Evolutionary conservation across 805 yeast genomes (phyloP).

Genomic region (Yamadazyma insecticola): DNA sequence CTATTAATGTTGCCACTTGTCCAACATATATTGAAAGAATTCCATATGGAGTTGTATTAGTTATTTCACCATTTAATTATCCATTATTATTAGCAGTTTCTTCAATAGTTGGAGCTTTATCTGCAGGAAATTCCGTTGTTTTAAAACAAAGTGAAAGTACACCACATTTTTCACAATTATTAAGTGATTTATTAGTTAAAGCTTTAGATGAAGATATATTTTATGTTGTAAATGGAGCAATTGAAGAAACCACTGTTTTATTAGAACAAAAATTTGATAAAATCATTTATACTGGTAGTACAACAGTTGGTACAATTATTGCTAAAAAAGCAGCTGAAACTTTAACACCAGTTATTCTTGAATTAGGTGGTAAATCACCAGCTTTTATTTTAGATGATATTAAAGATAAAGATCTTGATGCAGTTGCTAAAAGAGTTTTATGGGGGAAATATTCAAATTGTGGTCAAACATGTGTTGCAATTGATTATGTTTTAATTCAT

Average conservation of each 20-base stretch:
- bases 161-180: conserved; percentile 53
- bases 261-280: conserved; percentile 69
- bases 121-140: conserved; percentile 79
- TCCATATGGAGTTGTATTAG: conserved; percentile 61
- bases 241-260: conserved; percentile 55
- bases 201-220: conserved; percentile 56
- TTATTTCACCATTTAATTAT: conserved; percentile 79
- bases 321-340: conserved; percentile 80
- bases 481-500: conserved; percentile 77
- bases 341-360: conserved; percentile 75
- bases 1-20: conserved; percentile 28
- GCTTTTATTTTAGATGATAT: conserved; percentile 57
- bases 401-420: conserved; percentile 37
- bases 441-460: conserved; percentile 79
- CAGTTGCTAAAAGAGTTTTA: conserved; percentile 54
- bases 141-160: conserved; percentile 72
- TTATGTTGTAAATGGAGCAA: conserved; percentile 67
- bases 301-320: conserved; percentile 69
- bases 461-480: conserved; percentile 90
- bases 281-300: conserved; percentile 83
- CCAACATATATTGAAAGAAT: conserved; percentile 31
- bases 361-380: conserved; percentile 93
- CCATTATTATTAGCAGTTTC: conserved; percentile 61
- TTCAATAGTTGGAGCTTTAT: conserved; percentile 75
- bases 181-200: conserved; percentile 50